Conservation (phyloP, 2,329 filamentous ascomycete genomes). For the Dactylonectria macrodidyma region DNA sequence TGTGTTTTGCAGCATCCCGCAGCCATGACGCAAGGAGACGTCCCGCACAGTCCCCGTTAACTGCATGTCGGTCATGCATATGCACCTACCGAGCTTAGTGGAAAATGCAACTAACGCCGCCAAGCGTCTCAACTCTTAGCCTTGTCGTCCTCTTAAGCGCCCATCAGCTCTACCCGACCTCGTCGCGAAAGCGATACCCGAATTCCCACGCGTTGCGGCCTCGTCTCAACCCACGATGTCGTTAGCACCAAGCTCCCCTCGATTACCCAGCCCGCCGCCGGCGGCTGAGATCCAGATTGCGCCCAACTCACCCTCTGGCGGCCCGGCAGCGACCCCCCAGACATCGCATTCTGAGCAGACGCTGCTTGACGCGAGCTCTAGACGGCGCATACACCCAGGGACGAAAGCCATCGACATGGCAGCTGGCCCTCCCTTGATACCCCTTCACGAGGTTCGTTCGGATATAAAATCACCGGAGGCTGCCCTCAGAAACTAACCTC, state of each 20-base stretch:
- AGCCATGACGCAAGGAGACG: conserved; percentile 22
- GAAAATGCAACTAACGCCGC: conserved; percentile 32
- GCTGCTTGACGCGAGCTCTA: conserved; percentile 80
- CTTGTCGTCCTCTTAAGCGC: conserved; percentile 23
- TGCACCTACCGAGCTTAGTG: conserved; percentile 43
- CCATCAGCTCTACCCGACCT: conserved; percentile 20
- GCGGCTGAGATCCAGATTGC: conserved; percentile 94
- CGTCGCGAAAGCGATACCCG: conserved; percentile 34
- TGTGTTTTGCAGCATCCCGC: conserved; percentile 5
- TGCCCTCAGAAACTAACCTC: conserved; percentile 33
- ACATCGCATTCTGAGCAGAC: conserved; percentile 74
- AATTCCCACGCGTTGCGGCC: conserved; percentile 24
- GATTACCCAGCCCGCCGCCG: conserved; percentile 94
- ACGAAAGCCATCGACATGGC: conserved; percentile 95
- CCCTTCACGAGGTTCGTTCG: conserved; percentile 81
- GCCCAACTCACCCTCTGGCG: conserved; percentile 80
- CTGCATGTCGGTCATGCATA: conserved; percentile 32
- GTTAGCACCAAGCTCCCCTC: conserved; percentile 83
- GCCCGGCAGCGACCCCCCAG: conserved; percentile 67
- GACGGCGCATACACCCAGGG: conserved; percentile 89
- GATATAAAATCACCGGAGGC: neutral
- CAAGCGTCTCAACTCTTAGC: conserved; percentile 34
- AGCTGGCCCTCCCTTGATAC: conserved; percentile 88
- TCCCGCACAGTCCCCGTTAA: conserved; percentile 43
- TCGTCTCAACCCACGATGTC: conserved; percentile 60